These are phyloP conservation scores for Graphiopsis chlorocephala DNA, from an alignment of 2,329 filamentous ascomycete species.

Conservation along the genomic window DNA sequence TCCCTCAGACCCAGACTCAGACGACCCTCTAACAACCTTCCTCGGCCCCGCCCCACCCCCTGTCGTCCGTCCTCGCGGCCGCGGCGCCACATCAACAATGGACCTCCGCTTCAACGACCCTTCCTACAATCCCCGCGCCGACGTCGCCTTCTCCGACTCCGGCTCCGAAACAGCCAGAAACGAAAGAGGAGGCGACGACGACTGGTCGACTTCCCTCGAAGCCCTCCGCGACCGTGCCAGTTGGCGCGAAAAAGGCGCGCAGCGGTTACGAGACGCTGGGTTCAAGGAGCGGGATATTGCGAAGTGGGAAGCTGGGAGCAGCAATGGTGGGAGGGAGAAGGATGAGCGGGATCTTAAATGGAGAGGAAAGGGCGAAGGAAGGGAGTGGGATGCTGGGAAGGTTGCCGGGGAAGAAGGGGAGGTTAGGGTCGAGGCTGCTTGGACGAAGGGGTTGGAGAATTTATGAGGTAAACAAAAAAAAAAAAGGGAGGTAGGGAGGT, in stretches of 20 bases:
- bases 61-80: constrained; percentile 58
- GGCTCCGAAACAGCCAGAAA: no score
- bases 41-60: constrained; percentile 50
- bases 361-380: constrained; percentile 48
- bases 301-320: constrained; percentile 71
- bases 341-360: constrained; percentile 49
- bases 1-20: constrained; percentile 39
- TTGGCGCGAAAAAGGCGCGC: constrained; percentile 72
- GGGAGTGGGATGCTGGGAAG: constrained; percentile 69
- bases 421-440: constrained; percentile 50
- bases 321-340: constrained; percentile 59
- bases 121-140: constrained; percentile 57
- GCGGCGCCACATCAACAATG: constrained; percentile 65
- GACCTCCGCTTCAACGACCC: constrained; percentile 72
- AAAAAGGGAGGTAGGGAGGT: no score
- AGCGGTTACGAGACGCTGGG: constrained; percentile 71
- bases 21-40: constrained; percentile 67
- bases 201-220: constrained; percentile 80
- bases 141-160: constrained; percentile 46
- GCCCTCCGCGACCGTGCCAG: constrained; percentile 74
- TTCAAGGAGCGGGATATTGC: constrained; percentile 73
- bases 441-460: constrained; percentile 36
- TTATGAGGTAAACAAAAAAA: no score
- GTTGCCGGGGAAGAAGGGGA: constrained; percentile 54
- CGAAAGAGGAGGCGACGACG: constrained; percentile 43